Base-by-base conservation (phyloP, 2,329 filamentous ascomycete species). In the Colletotrichum camelliae region DNA sequence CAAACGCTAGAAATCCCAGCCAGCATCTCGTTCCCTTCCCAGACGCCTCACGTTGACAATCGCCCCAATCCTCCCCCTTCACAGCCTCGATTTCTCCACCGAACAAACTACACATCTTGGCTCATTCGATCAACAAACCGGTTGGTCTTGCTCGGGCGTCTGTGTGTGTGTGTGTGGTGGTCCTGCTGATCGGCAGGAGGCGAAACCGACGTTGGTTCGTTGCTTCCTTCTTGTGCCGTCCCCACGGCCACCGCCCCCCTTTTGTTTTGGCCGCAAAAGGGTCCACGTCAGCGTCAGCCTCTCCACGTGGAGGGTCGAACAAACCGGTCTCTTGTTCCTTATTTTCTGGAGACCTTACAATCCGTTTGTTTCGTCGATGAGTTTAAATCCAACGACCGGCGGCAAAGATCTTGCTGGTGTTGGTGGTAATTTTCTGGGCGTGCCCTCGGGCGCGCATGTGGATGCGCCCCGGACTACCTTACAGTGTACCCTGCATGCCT, bases 1-100 rank as follows among this genome's bases (percentile, higher is more conserved):
- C 29, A 62, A 58, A 58, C 2, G 27, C 24, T 18, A 48, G 39
- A 48, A 48, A 4, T 0, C 39, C 39, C 55, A 58, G 21, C 21
- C 55, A 58, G 21, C 21, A 58, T 58, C 7, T 58, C 7, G 55
- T 9, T 8, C 21, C 55, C 24, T 31, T 58, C 15, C 55, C 58
- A 37, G 31, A 62, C 27, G 27, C n/a, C 29, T 62, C 31, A 33
- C 58, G 58, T 62, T 62, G 29, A 62, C 31, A 24, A 52, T 1
- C n/a, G 29, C 29, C 37, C 37, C 18, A 48, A 48, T 48, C 39
- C 39, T 12, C n/a, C 9, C 39, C 39, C 18, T 9, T 55, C 29
- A 29, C 52, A 58, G 43, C 33, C 37, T 72, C n/a, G 29, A 52
- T 52, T 75, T 65, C 72, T 67, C 72, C 68, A 67, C 72, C 24